Base-by-base conservation (phyloP, 140 eudicot species). In the Bidens hawaiensis region DNA sequence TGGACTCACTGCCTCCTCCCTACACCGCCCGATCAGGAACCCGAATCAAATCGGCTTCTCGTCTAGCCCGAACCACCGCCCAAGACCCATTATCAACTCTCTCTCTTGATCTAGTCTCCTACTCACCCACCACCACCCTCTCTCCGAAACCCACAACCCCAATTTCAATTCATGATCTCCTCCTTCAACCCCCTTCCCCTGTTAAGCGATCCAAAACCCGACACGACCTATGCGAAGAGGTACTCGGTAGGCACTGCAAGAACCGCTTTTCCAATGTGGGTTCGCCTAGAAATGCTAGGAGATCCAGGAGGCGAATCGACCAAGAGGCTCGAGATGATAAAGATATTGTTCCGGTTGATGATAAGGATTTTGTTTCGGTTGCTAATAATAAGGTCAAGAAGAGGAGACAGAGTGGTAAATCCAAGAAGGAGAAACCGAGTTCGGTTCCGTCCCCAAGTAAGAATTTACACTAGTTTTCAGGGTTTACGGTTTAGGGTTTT, bases 101-200 rank as follows among this genome's bases (percentile, higher is more conserved):
- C 23, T 79, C 90, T 21, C 85, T 85, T 18, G 86, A 85, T 33
- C 34, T 85, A 26, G 88, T 77, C 68, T 75, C 87, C 17, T 87
- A 78, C 73, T 79, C 94, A 22, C 85, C 90, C 6, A 78, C 55
- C 31, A 63, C 72, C 43, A 60, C 83, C 0, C 33, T 34, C 43
- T 80, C 85, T 57, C 83, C 87, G 0, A 76, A 69, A 62, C 83
- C 28, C 75, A 50, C 19, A 82, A 48, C 66, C 62, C 81, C 52
- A 46, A 4, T 71, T 0, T 78, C 90, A 0, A 67, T 88, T 14
- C 93, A 64, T 16, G 96, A 93, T 34, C 81, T 88, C 25, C 77
- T 93, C 14, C 75, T 88, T 13, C 88, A 80, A 16, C 85, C 99
- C 0, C 96, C 95, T 64, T 87, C 94, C 42, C 94, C 95, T 47